These are phyloP conservation scores for Ascobolus immersus DNA, from an alignment of 495 filamentous ascomycete species.

Conservation along the genomic window DNA sequence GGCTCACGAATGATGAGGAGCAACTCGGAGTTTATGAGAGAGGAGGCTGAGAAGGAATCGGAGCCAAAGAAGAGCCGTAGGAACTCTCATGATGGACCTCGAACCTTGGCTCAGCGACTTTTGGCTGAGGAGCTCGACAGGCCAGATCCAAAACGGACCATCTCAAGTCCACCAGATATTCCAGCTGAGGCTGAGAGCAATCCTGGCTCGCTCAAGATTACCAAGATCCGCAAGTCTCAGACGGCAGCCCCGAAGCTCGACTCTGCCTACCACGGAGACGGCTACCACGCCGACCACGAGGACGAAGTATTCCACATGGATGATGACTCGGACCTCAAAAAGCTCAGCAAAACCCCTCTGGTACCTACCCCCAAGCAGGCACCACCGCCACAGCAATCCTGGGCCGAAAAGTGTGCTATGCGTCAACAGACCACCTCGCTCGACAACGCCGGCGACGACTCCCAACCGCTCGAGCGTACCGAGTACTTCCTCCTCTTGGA, in stretches of 20 bases:
- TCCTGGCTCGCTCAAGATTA: slow-evolving; percentile 27
- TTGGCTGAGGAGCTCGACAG: too few species aligned
- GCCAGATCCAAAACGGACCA: too few species aligned
- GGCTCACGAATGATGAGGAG: neutral
- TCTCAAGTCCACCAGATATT: too few species aligned
- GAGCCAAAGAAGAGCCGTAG: too few species aligned
- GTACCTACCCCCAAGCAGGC: slow-evolving; percentile 3
- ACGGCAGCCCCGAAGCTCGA: too few species aligned
- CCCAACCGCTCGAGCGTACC: slow-evolving; percentile 48
- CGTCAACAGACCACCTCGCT: slow-evolving; percentile 1
- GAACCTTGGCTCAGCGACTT: too few species aligned
- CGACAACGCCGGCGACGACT: slow-evolving; percentile 38
- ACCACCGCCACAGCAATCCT: slow-evolving; percentile 10
- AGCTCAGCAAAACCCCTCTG: too few species aligned
- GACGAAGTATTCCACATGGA: slow-evolving; percentile 56
- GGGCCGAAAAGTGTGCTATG: slow-evolving; percentile 11
- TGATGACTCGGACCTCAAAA: too few species aligned
- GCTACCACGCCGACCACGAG: slow-evolving; percentile 54
- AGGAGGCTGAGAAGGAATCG: neutral
- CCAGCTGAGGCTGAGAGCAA: too few species aligned
- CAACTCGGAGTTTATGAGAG: neutral
- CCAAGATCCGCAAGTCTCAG: slow-evolving; percentile 18
- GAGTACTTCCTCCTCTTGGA: slow-evolving; percentile 90
- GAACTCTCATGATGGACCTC: too few species aligned
- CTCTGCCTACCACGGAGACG: slow-evolving; percentile 31